Conservation (phyloP, 352 stramenopile genomes). For the Pythium rishiriense region DNA sequence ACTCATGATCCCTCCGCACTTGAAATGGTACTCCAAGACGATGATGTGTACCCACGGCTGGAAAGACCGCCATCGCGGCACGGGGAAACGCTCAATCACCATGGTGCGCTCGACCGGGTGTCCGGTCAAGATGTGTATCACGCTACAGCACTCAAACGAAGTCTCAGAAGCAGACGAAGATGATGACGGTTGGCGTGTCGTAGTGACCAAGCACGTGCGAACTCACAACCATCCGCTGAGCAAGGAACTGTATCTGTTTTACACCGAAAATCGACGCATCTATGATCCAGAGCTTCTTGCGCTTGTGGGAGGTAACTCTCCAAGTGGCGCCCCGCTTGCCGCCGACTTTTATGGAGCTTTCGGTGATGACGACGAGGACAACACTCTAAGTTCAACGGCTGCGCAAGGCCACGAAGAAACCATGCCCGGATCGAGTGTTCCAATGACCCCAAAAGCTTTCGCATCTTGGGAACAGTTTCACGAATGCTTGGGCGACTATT, state of each 20-base stretch:
- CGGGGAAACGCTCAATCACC: constrained; percentile 60
- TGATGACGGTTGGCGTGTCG: constrained; percentile 60
- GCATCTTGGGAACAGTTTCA: constrained; percentile 64
- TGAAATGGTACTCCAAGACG: constrained; percentile 82
- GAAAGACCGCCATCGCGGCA: constrained; percentile 68
- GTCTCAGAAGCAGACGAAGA: constrained; percentile 26
- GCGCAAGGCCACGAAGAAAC: not conserved
- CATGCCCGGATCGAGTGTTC: constrained; percentile 11
- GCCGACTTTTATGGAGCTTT: constrained; percentile 19
- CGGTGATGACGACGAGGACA: constrained; percentile 19
- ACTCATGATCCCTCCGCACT: constrained; percentile 55
- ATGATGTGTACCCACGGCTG: constrained; percentile 81
- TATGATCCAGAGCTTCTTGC: constrained; percentile 71
- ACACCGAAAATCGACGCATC: constrained; percentile 76
- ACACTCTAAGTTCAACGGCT: not conserved
- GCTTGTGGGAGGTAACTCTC: constrained; percentile 21
- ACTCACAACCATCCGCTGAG: constrained; percentile 76
- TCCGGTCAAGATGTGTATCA: constrained; percentile 80
- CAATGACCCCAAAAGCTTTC: constrained; percentile 49
- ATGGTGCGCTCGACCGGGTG: constrained; percentile 69
- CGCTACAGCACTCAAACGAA: constrained; percentile 43
- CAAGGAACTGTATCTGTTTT: constrained; percentile 73
- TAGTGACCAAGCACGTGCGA: constrained; percentile 74
- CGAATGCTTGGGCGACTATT: constrained; percentile 54
- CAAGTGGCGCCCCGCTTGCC: not conserved